Conservation (phyloP, 164 flowering plant species). For the Platanus orientalis region DNA sequence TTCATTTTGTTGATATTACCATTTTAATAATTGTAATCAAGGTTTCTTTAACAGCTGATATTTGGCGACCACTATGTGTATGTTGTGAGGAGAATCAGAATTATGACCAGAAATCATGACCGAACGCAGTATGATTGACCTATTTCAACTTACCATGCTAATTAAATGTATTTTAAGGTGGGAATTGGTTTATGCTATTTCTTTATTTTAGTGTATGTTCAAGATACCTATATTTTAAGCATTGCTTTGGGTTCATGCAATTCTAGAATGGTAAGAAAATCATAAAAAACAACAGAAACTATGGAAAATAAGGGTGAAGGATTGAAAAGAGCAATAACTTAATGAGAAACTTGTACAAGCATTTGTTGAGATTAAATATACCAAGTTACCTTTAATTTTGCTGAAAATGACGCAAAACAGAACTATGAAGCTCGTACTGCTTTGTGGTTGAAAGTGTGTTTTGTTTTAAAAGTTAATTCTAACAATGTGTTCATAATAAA, state of each 20-base stretch:
- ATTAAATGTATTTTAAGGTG: not conserved
- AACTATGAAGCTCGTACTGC: not conserved
- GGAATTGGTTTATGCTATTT: not conserved
- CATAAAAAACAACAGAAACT: not conserved
- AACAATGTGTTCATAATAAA: not conserved
- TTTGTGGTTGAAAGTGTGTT: not conserved
- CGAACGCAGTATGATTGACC: not conserved
- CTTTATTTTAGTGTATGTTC: slow-evolving; percentile 2
- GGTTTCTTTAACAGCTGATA: too few relatives aligned
- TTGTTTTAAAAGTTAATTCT: not conserved
- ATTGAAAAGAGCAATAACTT: not conserved
- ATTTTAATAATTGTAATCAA: too few relatives aligned
- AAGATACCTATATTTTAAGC: slow-evolving; percentile 10
- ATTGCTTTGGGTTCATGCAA: slow-evolving; percentile 11
- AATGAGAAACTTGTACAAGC: not conserved
- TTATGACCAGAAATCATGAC: too few relatives aligned
- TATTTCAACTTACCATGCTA: not conserved
- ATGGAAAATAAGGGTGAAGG: not conserved
- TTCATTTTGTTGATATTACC: too few relatives aligned
- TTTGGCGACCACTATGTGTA: too few relatives aligned
- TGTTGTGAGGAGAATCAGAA: too few relatives aligned
- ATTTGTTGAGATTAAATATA: not conserved
- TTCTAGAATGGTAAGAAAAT: slow-evolving; percentile 7
- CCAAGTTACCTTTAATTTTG: not conserved
- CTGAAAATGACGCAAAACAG: slow-evolving; percentile 9